phyloP scores from a whole-genome alignment of 2,329 filamentous ascomycete genomes.

The Venturia aucupariae region DNA sequence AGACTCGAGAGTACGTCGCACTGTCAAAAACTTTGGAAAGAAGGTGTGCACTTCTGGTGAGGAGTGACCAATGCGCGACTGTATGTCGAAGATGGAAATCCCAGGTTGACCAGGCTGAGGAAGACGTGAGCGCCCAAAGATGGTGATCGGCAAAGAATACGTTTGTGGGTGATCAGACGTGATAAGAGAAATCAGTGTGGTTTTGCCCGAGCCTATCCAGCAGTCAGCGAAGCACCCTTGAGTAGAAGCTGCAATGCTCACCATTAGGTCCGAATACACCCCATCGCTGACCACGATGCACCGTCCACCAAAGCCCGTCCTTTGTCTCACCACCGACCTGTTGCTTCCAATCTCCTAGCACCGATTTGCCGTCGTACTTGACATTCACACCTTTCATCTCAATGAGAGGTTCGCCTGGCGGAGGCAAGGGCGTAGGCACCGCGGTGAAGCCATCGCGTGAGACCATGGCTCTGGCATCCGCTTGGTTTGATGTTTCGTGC shows the following conservation, averaged over 20 bases:
- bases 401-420: conserved; percentile 58
- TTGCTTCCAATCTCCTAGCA: conserved; percentile 73
- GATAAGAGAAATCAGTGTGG: conserved; percentile 82
- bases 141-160: conserved; percentile 75
- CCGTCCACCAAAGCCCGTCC: conserved; percentile 70
- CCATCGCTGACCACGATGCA: conserved; percentile 78
- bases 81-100: conserved; percentile 87
- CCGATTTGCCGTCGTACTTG: conserved; percentile 63
- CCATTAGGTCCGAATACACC: conserved; percentile 89
- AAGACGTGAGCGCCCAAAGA: conserved; percentile 75
- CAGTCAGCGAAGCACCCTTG: background rate
- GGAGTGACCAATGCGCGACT: conserved; percentile 81
- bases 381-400: conserved; percentile 83
- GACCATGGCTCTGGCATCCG: background rate
- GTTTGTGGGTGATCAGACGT: conserved; percentile 94
- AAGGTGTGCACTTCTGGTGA: conserved; percentile 91
- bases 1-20: conserved; percentile 69
- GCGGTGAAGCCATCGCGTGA: conserved; percentile 11
- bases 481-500: background rate
- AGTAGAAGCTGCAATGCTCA: conserved; percentile 13
- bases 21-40: conserved; percentile 68
- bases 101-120: conserved; percentile 63
- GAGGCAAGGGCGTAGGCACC: background rate
- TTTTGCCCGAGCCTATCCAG: conserved; percentile 69
- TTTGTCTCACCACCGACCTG: conserved; percentile 39